These are phyloP conservation scores for Nakazawaea pomicola DNA, from an alignment of 805 yeast species.

Conservation along the genomic window DNA sequence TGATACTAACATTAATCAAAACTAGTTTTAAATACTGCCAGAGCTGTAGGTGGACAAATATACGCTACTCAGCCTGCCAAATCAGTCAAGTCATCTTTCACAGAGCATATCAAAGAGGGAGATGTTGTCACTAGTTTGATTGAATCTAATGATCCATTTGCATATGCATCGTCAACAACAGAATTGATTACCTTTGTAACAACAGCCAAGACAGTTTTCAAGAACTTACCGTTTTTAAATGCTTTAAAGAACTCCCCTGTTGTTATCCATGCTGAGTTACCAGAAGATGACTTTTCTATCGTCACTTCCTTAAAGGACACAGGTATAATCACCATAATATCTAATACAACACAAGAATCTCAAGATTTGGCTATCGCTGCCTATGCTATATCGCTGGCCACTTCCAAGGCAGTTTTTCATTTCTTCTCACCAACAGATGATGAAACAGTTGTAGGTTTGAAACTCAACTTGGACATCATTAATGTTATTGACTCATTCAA, in stretches of 20 bases:
- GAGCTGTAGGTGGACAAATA: slow-evolving; percentile 26
- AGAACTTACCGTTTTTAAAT: slow-evolving; percentile 54
- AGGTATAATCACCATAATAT: slow-evolving; percentile 58
- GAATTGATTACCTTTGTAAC: slow-evolving; percentile 46
- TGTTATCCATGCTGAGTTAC: slow-evolving; percentile 57
- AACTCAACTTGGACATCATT: slow-evolving; percentile 8
- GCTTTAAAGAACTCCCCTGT: slow-evolving; percentile 35
- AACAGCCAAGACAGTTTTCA: slow-evolving; percentile 48
- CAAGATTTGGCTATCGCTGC: slow-evolving; percentile 53
- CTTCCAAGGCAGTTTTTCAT: slow-evolving; percentile 62
- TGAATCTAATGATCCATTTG: slow-evolving; percentile 50
- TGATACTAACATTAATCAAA: neutral
- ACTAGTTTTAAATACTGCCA: slow-evolving; percentile 28
- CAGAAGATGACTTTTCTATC: slow-evolving; percentile 59
- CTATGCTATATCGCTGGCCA: slow-evolving; percentile 45
- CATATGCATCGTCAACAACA: slow-evolving; percentile 18
- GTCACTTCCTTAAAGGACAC: slow-evolving; percentile 73
- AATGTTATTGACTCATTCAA: slow-evolving; percentile 8
- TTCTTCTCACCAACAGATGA: slow-evolving; percentile 41
- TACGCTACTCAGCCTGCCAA: slow-evolving; percentile 44
- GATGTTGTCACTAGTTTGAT: slow-evolving; percentile 24
- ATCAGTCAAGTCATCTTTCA: slow-evolving; percentile 31
- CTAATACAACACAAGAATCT: slow-evolving; percentile 55
- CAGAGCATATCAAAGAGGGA: slow-evolving; percentile 19
- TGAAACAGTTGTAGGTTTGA: slow-evolving; percentile 5